Evolutionary conservation across 768 basidiomycete species (phyloP).

Genomic region (Chalciporus chontae): DNA sequence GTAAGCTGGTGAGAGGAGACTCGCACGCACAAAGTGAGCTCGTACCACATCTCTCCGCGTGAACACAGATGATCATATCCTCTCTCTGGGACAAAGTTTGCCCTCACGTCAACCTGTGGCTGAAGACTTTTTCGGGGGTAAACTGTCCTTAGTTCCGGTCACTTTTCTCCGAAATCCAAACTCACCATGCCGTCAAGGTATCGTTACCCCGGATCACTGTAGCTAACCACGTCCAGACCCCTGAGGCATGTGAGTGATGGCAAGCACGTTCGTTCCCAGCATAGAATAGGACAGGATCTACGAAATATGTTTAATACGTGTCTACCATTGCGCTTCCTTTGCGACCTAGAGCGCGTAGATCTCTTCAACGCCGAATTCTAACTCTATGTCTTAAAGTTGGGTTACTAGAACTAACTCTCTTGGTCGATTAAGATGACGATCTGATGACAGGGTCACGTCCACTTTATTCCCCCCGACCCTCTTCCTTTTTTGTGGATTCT

Average conservation of each 20-base stretch:
- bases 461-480: background rate
- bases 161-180: background rate
- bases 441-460: background rate
- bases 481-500: background rate
- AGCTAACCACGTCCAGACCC: background rate
- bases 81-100: background rate
- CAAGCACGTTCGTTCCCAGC: background rate
- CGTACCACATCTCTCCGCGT: background rate
- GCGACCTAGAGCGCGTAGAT: no score
- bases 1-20: no score
- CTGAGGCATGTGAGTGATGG: background rate
- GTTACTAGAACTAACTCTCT: background rate
- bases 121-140: background rate
- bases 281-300: background rate
- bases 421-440: no score
- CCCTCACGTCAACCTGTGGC: background rate
- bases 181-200: background rate
- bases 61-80: background rate
- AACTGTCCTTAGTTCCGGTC: background rate
- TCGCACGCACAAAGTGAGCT: no score
- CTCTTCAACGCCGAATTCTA: no score
- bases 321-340: background rate
- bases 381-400: constrained; percentile 4
- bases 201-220: background rate
- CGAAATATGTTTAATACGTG: background rate